phyloP scores from a whole-genome alignment of 192 early-diverging fungal genomes.

The Umbelopsis sp. region DNA sequence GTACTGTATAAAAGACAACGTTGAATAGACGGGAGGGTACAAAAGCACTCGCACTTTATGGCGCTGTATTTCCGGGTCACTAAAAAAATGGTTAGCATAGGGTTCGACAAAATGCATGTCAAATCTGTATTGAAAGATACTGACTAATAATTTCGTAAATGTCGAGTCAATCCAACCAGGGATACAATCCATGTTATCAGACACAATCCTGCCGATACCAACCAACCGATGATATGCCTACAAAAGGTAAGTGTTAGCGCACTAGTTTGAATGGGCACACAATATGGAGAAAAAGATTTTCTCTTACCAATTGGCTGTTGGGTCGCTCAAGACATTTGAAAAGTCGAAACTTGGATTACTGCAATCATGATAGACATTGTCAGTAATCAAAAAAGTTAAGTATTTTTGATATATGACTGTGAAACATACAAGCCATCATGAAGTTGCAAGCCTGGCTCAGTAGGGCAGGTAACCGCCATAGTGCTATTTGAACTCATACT shows the following conservation, averaged over 20 bases:
- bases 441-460: constrained; percentile 16
- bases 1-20: constrained; percentile 37
- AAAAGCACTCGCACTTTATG: constrained; percentile 39
- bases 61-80: constrained; percentile 40
- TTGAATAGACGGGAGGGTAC: constrained; percentile 39
- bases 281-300: background rate
- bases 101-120: background rate
- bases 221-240: constrained; percentile 40
- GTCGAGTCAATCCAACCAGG: constrained; percentile 10
- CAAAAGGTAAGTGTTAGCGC: background rate
- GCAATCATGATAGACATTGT: background rate
- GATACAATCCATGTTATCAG: constrained; percentile 31
- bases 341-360: constrained; percentile 25
- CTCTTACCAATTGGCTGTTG: background rate
- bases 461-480: constrained; percentile 19
- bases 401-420: background rate
- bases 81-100: background rate
- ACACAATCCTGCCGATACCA: constrained; percentile 26
- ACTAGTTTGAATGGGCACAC: background rate
- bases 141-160: constrained; percentile 39
- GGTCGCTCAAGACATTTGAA: constrained; percentile 16
- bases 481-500: constrained; percentile 18
- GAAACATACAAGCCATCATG: constrained; percentile 27
- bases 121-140: background rate
- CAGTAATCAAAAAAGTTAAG: background rate